A percentile compares a stretch with the other conserved stretches of the same genome.
Conservation (phyloP, 1,284 basidiomycete genomes). For the Mrakiaceae sp. region DNA sequence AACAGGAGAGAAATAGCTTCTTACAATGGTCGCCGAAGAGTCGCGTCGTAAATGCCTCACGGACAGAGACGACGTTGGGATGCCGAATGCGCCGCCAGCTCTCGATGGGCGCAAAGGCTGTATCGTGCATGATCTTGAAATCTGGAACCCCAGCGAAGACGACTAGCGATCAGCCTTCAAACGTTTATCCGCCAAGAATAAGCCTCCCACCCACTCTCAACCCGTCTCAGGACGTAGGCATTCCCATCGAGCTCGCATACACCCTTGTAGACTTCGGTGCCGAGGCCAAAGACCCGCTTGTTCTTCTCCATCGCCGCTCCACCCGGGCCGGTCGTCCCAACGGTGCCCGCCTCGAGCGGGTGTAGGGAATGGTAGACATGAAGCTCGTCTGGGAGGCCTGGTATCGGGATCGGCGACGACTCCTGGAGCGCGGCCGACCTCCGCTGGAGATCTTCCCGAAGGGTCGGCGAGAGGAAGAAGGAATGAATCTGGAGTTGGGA, state of each 20-base stretch:
- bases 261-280: constrained; percentile 72
- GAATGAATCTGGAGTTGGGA: constrained; percentile 38
- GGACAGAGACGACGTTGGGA: constrained; percentile 72
- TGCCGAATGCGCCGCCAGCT: constrained; percentile 78
- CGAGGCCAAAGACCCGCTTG: constrained; percentile 55
- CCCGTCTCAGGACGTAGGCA: constrained; percentile 64
- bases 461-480: constrained; percentile 57
- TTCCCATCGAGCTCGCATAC: constrained; percentile 65
- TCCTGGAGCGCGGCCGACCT: constrained; percentile 64
- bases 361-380: constrained; percentile 84
- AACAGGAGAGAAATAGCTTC: constrained; percentile 26
- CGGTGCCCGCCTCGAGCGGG: constrained; percentile 50
- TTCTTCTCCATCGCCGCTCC: constrained; percentile 37
- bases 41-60: constrained; percentile 91
- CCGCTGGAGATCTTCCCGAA: constrained; percentile 68
- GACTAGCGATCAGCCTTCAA: too few relatives aligned
- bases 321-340: constrained; percentile 17
- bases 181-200: too few relatives aligned
- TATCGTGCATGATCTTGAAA: constrained; percentile 68
- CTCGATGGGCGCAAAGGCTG: constrained; percentile 73
- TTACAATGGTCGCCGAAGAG: constrained; percentile 85
- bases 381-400: constrained; percentile 69
- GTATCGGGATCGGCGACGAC: constrained; percentile 36
- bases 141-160: constrained; percentile 40
- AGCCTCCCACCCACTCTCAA: constrained; percentile 57